Percentiles rank a stretch among this genome's conserved stretches.
These are phyloP conservation scores for Colletotrichum melonis DNA, from an alignment of 2,329 filamentous ascomycete genomes.

Conservation along the genomic window DNA sequence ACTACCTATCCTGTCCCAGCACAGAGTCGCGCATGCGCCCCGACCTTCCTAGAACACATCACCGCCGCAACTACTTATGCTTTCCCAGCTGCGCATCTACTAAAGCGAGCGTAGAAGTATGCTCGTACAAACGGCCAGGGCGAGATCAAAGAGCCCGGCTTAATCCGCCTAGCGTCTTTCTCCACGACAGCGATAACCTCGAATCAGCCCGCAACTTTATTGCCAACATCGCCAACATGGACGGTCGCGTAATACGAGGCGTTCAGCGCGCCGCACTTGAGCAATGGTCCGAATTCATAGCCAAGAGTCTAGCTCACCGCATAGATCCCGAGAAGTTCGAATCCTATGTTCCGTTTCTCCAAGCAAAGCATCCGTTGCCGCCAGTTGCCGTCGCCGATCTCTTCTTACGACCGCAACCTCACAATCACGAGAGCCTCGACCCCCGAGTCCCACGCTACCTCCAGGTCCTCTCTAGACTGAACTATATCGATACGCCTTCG, in stretches of 20 bases:
- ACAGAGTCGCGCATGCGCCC: not conserved
- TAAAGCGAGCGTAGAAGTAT: conserved; percentile 1
- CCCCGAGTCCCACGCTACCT: conserved; percentile 70
- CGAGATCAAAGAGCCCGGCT: conserved; percentile 19
- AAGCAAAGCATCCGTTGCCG: conserved; percentile 63
- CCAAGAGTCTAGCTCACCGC: conserved; percentile 60
- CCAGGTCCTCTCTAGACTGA: conserved; percentile 62
- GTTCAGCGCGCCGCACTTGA: conserved; percentile 41
- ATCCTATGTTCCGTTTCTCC: conserved; percentile 60
- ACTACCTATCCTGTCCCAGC: not conserved
- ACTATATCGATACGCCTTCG: conserved; percentile 64
- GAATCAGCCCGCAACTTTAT: not conserved
- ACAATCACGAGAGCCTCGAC: conserved; percentile 64
- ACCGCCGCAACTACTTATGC: not conserved
- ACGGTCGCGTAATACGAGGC: conserved; percentile 27
- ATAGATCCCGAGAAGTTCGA: conserved; percentile 66
- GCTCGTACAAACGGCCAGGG: not conserved
- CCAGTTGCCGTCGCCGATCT: conserved; percentile 66
- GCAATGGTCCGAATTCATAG: conserved; percentile 64
- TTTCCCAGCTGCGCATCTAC: not conserved
- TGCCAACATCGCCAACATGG: conserved; percentile 27
- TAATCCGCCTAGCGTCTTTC: conserved; percentile 22
- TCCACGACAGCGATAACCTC: not conserved
- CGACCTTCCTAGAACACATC: not conserved
- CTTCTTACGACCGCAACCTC: conserved; percentile 65